Conservation (phyloP, 148 eudicot species). For the Drosera capensis region DNA sequence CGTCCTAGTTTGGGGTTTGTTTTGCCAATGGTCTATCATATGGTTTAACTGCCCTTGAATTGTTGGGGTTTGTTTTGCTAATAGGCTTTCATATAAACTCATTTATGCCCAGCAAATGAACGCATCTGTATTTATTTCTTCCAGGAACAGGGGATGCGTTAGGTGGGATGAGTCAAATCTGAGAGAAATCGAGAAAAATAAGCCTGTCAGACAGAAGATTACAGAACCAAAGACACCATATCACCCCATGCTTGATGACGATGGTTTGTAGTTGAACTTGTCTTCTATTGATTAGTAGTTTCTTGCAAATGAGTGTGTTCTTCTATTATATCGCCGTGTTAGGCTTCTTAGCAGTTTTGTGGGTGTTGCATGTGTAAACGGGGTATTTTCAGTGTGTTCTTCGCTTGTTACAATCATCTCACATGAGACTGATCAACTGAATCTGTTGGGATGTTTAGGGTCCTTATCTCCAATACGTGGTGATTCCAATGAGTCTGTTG, state of each 20-base stretch:
- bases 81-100: too few relatives aligned
- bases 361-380: neutral
- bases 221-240: conserved; percentile 97
- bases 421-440: neutral
- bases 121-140: neutral
- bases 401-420: neutral
- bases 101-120: too few relatives aligned
- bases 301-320: neutral
- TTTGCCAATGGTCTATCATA: too few relatives aligned
- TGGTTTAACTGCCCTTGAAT: too few relatives aligned
- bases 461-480: conserved; percentile 53
- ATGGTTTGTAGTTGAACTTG: conserved; percentile 24
- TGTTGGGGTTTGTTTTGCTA: too few relatives aligned
- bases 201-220: conserved; percentile 91
- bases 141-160: conserved; percentile 45
- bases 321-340: neutral
- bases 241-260: conserved; percentile 69
- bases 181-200: conserved; percentile 82
- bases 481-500: conserved; percentile 41
- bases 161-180: conserved; percentile 81
- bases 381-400: neutral
- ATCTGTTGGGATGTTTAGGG: conserved; percentile 23
- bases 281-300: neutral
- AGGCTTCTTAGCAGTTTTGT: neutral
- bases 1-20: too few relatives aligned